Percentiles rank a stretch among this genome's conserved stretches.
phyloP scores from a whole-genome alignment of 768 basidiomycete species.

The Asterophora parasitica region DNA sequence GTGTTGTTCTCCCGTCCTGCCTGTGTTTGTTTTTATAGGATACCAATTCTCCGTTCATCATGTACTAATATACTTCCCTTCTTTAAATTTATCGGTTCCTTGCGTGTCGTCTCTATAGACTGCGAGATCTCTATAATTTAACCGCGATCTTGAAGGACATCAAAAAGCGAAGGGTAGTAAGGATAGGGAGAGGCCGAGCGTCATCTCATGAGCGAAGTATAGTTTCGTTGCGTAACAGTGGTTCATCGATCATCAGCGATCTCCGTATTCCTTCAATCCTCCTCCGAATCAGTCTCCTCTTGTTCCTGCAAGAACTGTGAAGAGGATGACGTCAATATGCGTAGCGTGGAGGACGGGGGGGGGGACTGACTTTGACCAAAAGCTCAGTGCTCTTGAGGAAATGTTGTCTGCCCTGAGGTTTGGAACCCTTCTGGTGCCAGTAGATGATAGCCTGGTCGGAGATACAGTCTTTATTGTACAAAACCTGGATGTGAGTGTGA shows the following conservation, averaged over 20 bases:
- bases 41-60: neutral
- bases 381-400: slow-evolving; percentile 87
- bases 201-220: neutral
- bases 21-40: neutral
- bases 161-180: neutral
- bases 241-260: too few species aligned
- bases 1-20: neutral
- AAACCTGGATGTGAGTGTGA: slow-evolving; percentile 45
- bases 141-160: neutral
- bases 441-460: slow-evolving; percentile 96
- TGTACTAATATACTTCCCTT: neutral
- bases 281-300: slow-evolving; percentile 74
- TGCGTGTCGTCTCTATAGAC: too few species aligned
- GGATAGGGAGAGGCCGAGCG: neutral
- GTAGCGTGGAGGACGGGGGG: neutral
- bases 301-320: slow-evolving; percentile 85
- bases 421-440: slow-evolving; percentile 97
- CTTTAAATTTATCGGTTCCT: neutral
- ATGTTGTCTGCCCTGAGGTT: slow-evolving; percentile 91
- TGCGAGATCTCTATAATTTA: too few species aligned
- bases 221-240: neutral
- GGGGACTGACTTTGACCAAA: slow-evolving; percentile 74
- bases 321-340: slow-evolving; percentile 1
- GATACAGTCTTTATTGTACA: slow-evolving; percentile 95
- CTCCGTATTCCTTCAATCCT: slow-evolving; percentile 25